A percentile compares a stretch with the other conserved stretches of the same genome.
phyloP scores from a whole-genome alignment of 2,329 filamentous ascomycete species.

The Sporothrix brasiliensis region DNA sequence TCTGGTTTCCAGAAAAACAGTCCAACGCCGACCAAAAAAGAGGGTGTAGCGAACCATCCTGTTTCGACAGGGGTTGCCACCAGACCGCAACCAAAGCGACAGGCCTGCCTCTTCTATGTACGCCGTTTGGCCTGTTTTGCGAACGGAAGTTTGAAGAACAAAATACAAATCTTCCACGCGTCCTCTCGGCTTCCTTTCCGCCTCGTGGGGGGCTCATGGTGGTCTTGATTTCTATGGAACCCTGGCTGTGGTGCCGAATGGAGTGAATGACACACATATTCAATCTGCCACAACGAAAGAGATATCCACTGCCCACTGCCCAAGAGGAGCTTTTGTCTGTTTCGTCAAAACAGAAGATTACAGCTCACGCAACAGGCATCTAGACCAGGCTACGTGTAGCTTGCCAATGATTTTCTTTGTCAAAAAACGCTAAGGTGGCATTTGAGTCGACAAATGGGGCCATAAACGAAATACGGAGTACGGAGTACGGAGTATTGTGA shows the following conservation, averaged over 20 bases:
- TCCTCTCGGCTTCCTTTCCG: not conserved
- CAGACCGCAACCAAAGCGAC: constrained; percentile 1
- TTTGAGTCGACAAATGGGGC: no score
- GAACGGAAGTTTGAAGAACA: not conserved
- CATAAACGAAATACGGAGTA: not conserved
- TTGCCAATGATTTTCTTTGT: no score
- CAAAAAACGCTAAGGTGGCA: no score
- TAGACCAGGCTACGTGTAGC: no score
- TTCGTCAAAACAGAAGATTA: not conserved
- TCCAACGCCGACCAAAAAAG: not conserved
- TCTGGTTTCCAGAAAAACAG: not conserved
- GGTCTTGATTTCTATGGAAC: not conserved
- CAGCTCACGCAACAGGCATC: no score
- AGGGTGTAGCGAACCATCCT: constrained; percentile 27
- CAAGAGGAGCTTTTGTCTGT: not conserved
- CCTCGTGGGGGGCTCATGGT: constrained; percentile 8
- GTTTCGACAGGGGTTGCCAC: constrained; percentile 32
- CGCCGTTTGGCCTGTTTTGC: not conserved
- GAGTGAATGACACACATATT: not conserved
- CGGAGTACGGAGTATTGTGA: not conserved
- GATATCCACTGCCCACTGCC: not conserved
- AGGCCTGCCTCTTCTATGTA: constrained; percentile 11
- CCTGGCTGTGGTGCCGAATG: not conserved
- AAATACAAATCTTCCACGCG: not conserved
- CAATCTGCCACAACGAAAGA: not conserved